phyloP scores from a whole-genome alignment of 2,329 filamentous ascomycete species.

The Fusarium sp. region DNA sequence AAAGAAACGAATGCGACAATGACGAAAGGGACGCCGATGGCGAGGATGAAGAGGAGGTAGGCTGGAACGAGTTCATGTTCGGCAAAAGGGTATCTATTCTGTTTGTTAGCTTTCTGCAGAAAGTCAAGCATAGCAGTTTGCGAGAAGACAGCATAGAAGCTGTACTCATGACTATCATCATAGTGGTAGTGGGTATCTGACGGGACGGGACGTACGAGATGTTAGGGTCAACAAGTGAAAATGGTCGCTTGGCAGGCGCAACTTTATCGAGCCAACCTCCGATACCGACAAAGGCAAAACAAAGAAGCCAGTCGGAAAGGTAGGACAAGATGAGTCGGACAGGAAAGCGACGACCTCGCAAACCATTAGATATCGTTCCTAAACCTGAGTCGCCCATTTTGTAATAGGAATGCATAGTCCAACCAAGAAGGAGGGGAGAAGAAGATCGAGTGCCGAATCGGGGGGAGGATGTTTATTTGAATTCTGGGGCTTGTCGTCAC shows the following conservation, averaged over 20 bases:
- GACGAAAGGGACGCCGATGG: slow-evolving; percentile 71
- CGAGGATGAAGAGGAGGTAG: slow-evolving; percentile 72
- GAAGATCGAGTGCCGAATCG: slow-evolving; percentile 12
- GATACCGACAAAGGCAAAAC: slow-evolving; percentile 68
- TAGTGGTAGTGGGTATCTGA: background rate
- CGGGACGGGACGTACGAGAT: slow-evolving; percentile 70
- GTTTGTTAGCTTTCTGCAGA: slow-evolving; percentile 7
- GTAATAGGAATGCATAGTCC: slow-evolving; percentile 39
- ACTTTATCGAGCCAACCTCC: slow-evolving; percentile 70
- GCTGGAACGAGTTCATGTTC: slow-evolving; percentile 78
- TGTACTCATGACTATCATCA: background rate
- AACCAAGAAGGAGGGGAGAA: slow-evolving; percentile 20
- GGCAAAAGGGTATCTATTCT: slow-evolving; percentile 73
- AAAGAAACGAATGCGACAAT: slow-evolving; percentile 77
- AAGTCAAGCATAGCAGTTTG: background rate
- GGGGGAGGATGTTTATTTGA: slow-evolving; percentile 29
- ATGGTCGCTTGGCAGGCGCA: slow-evolving; percentile 75
- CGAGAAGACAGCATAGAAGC: background rate
- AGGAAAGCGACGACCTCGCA: slow-evolving; percentile 46
- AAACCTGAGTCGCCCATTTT: slow-evolving; percentile 45
- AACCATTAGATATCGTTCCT: slow-evolving; percentile 28
- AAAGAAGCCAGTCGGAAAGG: slow-evolving; percentile 78
- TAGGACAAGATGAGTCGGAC: slow-evolving; percentile 70
- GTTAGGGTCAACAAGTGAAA: slow-evolving; percentile 76
- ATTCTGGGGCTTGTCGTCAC: slow-evolving; percentile 25